Conservation (phyloP, 441 rosid genomes). For the Gossypium gossypioides region DNA sequence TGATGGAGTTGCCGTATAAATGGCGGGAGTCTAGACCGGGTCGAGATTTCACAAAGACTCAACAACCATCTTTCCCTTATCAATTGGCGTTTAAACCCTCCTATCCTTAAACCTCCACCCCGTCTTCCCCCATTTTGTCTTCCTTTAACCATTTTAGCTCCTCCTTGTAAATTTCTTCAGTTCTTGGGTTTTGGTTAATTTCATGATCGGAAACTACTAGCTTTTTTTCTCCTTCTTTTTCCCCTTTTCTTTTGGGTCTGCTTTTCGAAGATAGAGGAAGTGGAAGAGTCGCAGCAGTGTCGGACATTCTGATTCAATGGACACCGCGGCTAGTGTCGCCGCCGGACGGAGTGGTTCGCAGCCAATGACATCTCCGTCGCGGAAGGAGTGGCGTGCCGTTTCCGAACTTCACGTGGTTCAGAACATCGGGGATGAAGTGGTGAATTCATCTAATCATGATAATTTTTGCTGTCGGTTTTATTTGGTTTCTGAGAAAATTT, state of each 20-base stretch:
- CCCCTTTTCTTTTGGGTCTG: conserved; percentile 13
- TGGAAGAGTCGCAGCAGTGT: conserved; percentile 20
- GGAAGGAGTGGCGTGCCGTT: conserved; percentile 94
- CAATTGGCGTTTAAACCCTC: conserved; percentile 17
- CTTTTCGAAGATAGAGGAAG: conserved; percentile 14
- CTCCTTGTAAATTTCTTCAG: background rate
- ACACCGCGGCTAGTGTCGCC: conserved; percentile 56
- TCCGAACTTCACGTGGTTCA: conserved; percentile 63
- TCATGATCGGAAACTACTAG: conserved; percentile 22
- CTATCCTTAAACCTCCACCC: conserved; percentile 21
- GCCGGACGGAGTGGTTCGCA: conserved; percentile 58
- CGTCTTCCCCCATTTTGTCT: background rate
- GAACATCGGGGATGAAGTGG: conserved; percentile 49
- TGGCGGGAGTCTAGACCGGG: background rate
- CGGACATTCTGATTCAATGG: conserved; percentile 41
- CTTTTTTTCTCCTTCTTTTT: background rate
- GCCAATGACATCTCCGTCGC: conserved; percentile 43
- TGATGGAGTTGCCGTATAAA: background rate
- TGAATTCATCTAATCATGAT: conserved; percentile 5
- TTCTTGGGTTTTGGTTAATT: conserved; percentile 19
- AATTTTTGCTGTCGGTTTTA: background rate
- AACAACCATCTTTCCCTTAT: background rate
- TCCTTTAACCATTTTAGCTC: background rate
- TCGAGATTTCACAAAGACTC: background rate
- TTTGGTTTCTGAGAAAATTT: conserved; percentile 13